Conservation (phyloP, 441 rosid genomes). For the Macaranga tanarius region DNA sequence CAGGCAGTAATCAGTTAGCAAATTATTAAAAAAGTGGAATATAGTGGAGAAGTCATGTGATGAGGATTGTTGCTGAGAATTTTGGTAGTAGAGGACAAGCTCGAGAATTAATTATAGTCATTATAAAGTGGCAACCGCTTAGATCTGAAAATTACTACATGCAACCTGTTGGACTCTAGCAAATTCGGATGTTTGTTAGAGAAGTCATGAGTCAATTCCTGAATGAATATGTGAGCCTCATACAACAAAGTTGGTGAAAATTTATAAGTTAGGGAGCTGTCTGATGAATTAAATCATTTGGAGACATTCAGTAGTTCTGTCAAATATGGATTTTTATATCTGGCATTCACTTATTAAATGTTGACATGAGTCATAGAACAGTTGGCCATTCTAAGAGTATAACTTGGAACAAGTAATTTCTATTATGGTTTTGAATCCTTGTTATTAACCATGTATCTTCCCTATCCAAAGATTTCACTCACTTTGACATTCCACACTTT, state of each 20-base stretch:
- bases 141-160: background rate
- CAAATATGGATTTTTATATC: background rate
- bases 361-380: background rate
- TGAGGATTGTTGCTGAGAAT: background rate
- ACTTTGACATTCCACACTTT: background rate
- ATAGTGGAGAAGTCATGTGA: background rate
- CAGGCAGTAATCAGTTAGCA: background rate
- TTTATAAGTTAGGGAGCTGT: background rate
- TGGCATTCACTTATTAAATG: background rate
- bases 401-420: constrained; percentile 11
- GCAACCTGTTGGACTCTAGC: constrained; percentile 3
- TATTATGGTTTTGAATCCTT: background rate
- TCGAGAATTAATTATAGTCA: background rate
- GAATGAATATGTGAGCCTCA: background rate
- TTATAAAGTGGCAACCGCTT: background rate
- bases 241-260: background rate
- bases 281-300: background rate
- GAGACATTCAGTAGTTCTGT: background rate
- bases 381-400: constrained; percentile 18
- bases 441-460: background rate
- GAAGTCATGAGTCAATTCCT: background rate
- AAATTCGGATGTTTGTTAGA: background rate
- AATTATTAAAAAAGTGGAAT: background rate
- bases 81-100: background rate
- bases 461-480: constrained; percentile 5